Evolutionary conservation across 192 early-diverging fungal genomes (phyloP).

Genomic region (Podila clonocystis): DNA sequence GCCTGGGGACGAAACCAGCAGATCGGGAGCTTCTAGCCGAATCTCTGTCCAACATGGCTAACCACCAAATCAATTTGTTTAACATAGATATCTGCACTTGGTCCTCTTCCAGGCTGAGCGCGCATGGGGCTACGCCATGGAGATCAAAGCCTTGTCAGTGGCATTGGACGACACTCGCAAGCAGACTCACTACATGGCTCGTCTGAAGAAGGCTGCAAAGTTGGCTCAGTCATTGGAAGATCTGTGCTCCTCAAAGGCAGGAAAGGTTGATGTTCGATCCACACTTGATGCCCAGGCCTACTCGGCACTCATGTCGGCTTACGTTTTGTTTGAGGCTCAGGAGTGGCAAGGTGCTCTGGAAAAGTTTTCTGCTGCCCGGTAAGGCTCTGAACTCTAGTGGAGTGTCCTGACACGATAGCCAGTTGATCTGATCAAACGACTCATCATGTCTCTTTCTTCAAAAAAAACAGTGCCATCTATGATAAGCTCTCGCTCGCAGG

Average conservation of each 20-base stretch:
- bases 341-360: slow-evolving; percentile 73
- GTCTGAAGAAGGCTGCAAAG: slow-evolving; percentile 71
- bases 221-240: slow-evolving; percentile 55
- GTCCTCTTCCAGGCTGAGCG: slow-evolving; percentile 79
- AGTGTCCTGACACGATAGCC: background rate
- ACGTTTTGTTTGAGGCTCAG: slow-evolving; percentile 73
- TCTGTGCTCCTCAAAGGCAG: slow-evolving; percentile 53
- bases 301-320: slow-evolving; percentile 71
- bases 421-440: background rate
- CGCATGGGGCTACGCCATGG: slow-evolving; percentile 82
- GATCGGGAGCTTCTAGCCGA: no score
- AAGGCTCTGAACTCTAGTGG: slow-evolving; percentile 4
- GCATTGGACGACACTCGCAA: slow-evolving; percentile 71
- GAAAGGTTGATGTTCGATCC: slow-evolving; percentile 61
- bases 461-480: slow-evolving; percentile 67
- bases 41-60: background rate
- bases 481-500: slow-evolving; percentile 67
- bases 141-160: slow-evolving; percentile 69
- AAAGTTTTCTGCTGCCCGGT: slow-evolving; percentile 71
- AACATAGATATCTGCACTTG: slow-evolving; percentile 65
- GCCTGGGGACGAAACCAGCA: no score
- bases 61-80: no score
- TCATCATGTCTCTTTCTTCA: background rate
- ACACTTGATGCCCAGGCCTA: slow-evolving; percentile 76
- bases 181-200: slow-evolving; percentile 68